These are phyloP conservation scores for Erodium texanum DNA, from an alignment of 441 rosid genomes.

Conservation along the genomic window DNA sequence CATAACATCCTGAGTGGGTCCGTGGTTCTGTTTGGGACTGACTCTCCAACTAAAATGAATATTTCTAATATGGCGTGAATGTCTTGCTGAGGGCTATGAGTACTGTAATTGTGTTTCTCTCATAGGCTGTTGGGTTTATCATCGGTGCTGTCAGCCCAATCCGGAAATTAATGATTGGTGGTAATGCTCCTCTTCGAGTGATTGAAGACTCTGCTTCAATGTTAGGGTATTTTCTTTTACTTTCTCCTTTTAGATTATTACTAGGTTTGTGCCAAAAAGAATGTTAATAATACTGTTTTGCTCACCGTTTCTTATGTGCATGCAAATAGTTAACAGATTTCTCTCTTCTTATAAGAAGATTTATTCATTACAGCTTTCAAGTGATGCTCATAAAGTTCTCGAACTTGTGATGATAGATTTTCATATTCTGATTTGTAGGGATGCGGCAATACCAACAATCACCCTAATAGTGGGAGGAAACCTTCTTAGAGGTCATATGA, in stretches of 20 bases:
- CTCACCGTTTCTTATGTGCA: too few relatives aligned
- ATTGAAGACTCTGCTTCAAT: slow-evolving; percentile 50
- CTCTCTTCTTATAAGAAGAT: too few relatives aligned
- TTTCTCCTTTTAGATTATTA: background rate
- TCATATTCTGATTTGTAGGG: slow-evolving; percentile 16
- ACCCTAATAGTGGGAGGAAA: slow-evolving; percentile 35
- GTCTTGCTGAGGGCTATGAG: background rate
- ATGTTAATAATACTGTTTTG: background rate
- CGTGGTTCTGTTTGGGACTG: too few relatives aligned
- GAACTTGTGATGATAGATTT: background rate
- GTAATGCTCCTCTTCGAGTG: slow-evolving; percentile 57
- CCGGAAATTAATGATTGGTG: slow-evolving; percentile 43
- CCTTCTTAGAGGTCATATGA: slow-evolving; percentile 30
- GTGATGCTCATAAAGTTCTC: background rate
- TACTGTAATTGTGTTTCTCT: background rate
- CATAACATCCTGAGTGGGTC: background rate
- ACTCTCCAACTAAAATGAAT: too few relatives aligned
- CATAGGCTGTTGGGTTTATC: slow-evolving; percentile 51
- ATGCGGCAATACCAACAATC: slow-evolving; percentile 37
- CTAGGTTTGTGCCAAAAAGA: background rate
- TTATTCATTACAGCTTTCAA: too few relatives aligned
- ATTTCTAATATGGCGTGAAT: background rate
- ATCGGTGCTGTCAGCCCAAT: slow-evolving; percentile 44
- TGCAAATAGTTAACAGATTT: too few relatives aligned
- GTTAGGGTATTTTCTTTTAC: slow-evolving; percentile 39